Evolutionary conservation across 176 grass and related monocot species (phyloP).

Genomic region (Carex kokanica): DNA sequence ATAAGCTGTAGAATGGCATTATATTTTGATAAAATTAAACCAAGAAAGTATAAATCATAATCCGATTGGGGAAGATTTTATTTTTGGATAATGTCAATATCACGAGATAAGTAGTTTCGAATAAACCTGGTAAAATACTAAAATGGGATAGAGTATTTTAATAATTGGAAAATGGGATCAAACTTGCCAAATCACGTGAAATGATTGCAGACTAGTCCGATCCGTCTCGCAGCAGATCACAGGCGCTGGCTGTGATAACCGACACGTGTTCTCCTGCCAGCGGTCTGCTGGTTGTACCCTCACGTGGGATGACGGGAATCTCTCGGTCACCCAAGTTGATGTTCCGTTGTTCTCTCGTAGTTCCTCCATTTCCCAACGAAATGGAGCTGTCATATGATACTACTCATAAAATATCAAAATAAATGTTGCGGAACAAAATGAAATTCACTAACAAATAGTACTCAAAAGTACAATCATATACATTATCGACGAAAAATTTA

Average conservation of each 20-base stretch:
- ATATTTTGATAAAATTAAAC: not conserved
- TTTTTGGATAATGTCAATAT: no score
- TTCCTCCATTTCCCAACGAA: not conserved
- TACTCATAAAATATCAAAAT: no score
- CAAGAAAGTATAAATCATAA: no score
- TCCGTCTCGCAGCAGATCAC: not conserved
- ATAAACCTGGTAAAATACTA: not conserved
- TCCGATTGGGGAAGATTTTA: no score
- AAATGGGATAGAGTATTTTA: not conserved
- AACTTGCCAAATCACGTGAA: conserved; percentile 3
- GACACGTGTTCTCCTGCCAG: conserved; percentile 4
- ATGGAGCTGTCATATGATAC: not conserved
- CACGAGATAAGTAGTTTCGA: not conserved
- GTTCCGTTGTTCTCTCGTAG: no score
- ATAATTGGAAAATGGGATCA: not conserved
- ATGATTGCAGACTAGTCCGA: not conserved
- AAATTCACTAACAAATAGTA: no score
- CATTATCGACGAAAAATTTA: no score
- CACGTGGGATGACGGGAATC: conserved; percentile 15
- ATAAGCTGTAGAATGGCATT: not conserved
- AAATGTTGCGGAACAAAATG: no score
- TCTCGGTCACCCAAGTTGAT: not conserved
- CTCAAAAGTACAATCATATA: no score
- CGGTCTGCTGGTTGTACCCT: not conserved
- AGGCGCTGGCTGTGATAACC: not conserved